Evolutionary conservation across 371 early-diverging fungal species (phyloP).

Genomic region (Coemansia sp.): DNA sequence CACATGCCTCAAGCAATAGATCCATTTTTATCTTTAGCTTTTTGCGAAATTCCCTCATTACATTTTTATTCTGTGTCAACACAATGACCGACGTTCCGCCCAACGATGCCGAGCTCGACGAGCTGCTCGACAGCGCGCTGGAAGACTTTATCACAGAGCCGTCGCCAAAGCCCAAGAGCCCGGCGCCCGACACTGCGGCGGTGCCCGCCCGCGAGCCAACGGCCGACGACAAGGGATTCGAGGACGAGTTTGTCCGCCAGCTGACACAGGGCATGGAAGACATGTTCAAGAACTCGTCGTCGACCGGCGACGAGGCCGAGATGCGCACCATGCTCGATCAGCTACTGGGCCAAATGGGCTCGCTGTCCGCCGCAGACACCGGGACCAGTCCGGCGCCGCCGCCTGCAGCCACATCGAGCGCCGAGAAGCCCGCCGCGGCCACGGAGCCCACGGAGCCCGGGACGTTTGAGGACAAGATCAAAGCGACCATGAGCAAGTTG

Average conservation of each 20-base stretch:
- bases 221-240: constrained; percentile 12
- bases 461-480: constrained; percentile 77
- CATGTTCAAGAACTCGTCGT: constrained; percentile 31
- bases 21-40: no score
- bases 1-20: no score
- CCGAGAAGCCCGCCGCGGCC: constrained; percentile 4
- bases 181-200: constrained; percentile 14
- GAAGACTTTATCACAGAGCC: constrained; percentile 55
- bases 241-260: constrained; percentile 46
- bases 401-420: background rate
- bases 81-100: constrained; percentile 22
- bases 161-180: constrained; percentile 19
- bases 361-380: constrained; percentile 11
- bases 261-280: constrained; percentile 47
- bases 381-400: background rate
- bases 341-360: constrained; percentile 38
- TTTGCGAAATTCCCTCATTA: background rate
- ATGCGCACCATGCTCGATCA: constrained; percentile 35
- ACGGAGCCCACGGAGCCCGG: constrained; percentile 16
- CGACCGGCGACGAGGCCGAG: constrained; percentile 2
- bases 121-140: constrained; percentile 72
- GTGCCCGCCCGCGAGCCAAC: constrained; percentile 10
- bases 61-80: background rate
- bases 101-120: constrained; percentile 61
- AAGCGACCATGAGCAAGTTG: constrained; percentile 81